Base-by-base conservation (phyloP, 1,284 basidiomycete genomes). In the Puccinia hordei region DNA sequence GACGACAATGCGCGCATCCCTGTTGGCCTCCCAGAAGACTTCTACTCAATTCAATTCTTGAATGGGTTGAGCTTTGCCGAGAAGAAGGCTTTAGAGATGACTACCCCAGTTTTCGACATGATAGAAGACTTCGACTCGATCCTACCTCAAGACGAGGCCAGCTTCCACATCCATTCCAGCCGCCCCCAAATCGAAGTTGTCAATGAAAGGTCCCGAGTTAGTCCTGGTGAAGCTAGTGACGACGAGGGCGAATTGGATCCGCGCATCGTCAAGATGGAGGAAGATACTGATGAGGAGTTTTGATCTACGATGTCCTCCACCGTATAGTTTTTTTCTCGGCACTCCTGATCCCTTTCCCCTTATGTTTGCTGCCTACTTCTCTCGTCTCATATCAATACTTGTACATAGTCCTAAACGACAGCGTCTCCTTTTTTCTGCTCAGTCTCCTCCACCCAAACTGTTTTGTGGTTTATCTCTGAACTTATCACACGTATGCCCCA, bases 1-100 rank as follows among this genome's bases (percentile, higher is more conserved):
- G 49, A 78, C 53, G 27, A 27, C 5, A 10, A 59, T 12, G 46
- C 33, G 9, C 44, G 24, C 5, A 78, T 78, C n/a, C 75, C 65
- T 5, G 44, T 78, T 57, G 75, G 75, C 38, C 75, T 78, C 22
- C 75, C 75, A 15, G 10, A 24, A 46, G 75, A 77, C 30, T 73
- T 55, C n/a, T 78, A 78, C 51, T 9, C 63, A 17, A 49, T 27
- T 5, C 19, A 19, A 3, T 78, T 78, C 46, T 12, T 78, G 27
- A 38, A 41, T 13, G 30, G 12, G 22, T 49, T 69, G 12, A 57
- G 33, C 22, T 57, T 33, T 44, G 30, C 74, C 19, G 63, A 77
- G 49, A 66, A 66, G 27, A 65, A 77, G 22, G 74, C 41, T n/a
- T n/a, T 77, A 24, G 12, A 33, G 13, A 68, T 77, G 41, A 24